Evolutionary conservation across 163 green algal species (phyloP), one percentile per base, ranked within the genome.

Genomic region (Coccomyxa subellipsoidea): DNA sequence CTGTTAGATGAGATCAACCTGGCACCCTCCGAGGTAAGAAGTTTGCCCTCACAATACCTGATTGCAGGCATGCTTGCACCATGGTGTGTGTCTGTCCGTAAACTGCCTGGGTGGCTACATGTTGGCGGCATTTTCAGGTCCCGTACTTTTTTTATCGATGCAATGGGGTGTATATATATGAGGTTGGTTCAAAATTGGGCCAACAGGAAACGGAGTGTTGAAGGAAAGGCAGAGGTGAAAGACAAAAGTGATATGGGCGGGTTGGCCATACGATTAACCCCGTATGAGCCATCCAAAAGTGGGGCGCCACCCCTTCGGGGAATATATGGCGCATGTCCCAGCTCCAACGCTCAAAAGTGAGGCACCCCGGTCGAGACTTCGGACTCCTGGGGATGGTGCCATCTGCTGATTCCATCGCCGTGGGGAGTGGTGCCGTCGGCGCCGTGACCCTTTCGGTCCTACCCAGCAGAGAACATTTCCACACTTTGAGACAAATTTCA

Each of bases 1-100:
- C 93, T 99, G 40, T 89, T 99, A 71, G 96, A 99, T 85, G 96
- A 99, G 84, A 94, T 97, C 81, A 98, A 98, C 88, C 88, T 98
- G 77, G 91, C 90, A 32, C 91, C 91, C 7, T 79, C 90, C 27
- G 87, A 93, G 85, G 88, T 91, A 69, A 34, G 78, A 37, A 0
- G 47, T 18, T 18, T 15, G 47, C 7, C 25, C 32, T 25, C 18
- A 66, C 12, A 66, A n/a, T n/a, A n/a, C n/a, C n/a, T n/a, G n/a
- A n/a, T n/a, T n/a, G n/a, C n/a, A n/a, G n/a, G n/a, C n/a, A n/a
- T n/a, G n/a, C n/a, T n/a, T n/a, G n/a, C n/a, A n/a, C n/a, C n/a
- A n/a, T n/a, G n/a, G n/a, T n/a, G n/a, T n/a, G n/a, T n/a, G n/a
- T n/a, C n/a, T n/a, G n/a, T n/a, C n/a, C n/a, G n/a, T n/a, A n/a